phyloP scores from a whole-genome alignment of 257 asterid genomes.

The Anisodus tanguticus region DNA sequence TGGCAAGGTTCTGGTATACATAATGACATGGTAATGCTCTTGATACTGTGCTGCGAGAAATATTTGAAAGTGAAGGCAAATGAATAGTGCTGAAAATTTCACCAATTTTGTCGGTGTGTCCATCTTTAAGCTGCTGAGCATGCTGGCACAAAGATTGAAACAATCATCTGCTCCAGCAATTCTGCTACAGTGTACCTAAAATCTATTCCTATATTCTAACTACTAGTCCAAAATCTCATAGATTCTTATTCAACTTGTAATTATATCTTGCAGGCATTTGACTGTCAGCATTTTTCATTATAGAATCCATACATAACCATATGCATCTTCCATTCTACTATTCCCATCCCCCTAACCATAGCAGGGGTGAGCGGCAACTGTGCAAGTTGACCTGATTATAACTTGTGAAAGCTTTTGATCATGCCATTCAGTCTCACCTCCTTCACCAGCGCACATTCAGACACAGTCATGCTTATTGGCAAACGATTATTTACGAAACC shows the following conservation, averaged over 20 bases:
- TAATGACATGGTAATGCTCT: background rate
- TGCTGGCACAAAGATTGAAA: background rate
- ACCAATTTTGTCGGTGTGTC: background rate
- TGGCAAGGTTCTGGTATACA: background rate
- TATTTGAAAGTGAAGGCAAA: slow-evolving; percentile 1
- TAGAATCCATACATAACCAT: background rate
- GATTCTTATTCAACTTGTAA: background rate
- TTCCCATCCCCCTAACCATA: background rate
- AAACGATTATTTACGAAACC: background rate
- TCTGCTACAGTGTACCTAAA: background rate
- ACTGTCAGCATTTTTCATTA: background rate
- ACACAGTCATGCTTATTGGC: background rate
- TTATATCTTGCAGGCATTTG: background rate
- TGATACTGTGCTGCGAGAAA: background rate
- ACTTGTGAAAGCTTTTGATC: background rate
- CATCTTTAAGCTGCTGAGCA: slow-evolving; percentile 10
- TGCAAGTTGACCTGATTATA: background rate
- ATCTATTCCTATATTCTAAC: background rate
- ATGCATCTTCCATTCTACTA: background rate
- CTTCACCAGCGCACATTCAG: background rate
- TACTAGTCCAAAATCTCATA: background rate
- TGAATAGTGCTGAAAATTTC: background rate
- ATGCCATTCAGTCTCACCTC: background rate
- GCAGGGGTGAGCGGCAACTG: background rate
- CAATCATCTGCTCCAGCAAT: background rate